Percentiles rank a stretch among this genome's conserved stretches.
phyloP scores from a whole-genome alignment of 2,329 filamentous ascomycete species.

The Fusarium falciforme region DNA sequence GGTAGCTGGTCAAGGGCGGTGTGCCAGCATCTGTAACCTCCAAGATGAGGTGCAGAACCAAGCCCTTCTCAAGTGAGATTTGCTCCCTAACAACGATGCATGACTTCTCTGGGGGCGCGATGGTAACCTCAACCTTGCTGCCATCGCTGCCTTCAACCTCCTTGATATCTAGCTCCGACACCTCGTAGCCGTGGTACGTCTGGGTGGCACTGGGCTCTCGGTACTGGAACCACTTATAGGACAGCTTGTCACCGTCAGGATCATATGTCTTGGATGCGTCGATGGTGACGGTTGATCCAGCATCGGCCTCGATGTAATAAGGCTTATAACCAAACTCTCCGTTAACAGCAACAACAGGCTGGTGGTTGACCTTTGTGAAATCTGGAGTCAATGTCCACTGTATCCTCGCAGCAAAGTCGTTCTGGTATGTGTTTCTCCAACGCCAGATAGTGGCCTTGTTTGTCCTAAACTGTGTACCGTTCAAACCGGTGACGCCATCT shows the following conservation, averaged over 20 bases:
- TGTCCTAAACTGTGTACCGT: slow-evolving; percentile 39
- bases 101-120: slow-evolving; percentile 14
- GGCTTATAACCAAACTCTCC: slow-evolving; percentile 52
- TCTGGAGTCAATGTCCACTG: slow-evolving; percentile 50
- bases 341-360: slow-evolving; percentile 57
- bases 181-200: slow-evolving; percentile 4
- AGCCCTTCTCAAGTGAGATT: slow-evolving; percentile 12
- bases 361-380: slow-evolving; percentile 56
- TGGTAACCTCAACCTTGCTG: slow-evolving; percentile 2
- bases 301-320: slow-evolving; percentile 53
- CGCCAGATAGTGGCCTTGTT: slow-evolving; percentile 56
- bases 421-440: slow-evolving; percentile 55
- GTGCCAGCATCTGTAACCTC: slow-evolving; percentile 25
- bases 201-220: slow-evolving; percentile 42
- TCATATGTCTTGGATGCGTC: slow-evolving; percentile 60
- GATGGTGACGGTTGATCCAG: slow-evolving; percentile 53
- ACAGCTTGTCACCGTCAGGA: slow-evolving; percentile 56
- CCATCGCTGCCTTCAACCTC: slow-evolving; percentile 1
- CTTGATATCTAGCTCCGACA: slow-evolving; percentile 1
- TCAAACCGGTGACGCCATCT: slow-evolving; percentile 43
- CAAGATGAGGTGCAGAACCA: slow-evolving; percentile 24
- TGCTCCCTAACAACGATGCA: slow-evolving; percentile 21
- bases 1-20: slow-evolving; percentile 21
- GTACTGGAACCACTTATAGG: slow-evolving; percentile 65
- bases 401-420: slow-evolving; percentile 57